Evolutionary conservation across 441 rosid genomes (phyloP).

Genomic region (Pelargonium myrrhifolium): DNA sequence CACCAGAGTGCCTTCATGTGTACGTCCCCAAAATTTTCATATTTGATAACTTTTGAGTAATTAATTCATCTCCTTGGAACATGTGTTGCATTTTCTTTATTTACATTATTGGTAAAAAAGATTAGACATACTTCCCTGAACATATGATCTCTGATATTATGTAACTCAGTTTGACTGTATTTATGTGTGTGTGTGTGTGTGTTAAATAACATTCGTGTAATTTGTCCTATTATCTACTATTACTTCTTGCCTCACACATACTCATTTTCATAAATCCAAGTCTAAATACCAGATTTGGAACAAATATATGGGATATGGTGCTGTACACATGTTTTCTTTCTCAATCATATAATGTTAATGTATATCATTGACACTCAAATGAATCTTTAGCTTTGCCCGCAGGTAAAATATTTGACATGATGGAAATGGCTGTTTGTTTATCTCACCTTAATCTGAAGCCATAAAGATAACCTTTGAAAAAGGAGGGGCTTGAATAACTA

Average conservation of each 20-base stretch:
- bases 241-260: neutral
- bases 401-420: neutral
- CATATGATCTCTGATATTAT: neutral
- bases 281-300: neutral
- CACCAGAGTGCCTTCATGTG: constrained; percentile 77
- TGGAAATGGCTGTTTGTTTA: neutral
- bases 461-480: neutral
- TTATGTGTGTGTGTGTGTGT: no score
- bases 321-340: neutral
- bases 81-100: neutral
- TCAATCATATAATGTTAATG: neutral
- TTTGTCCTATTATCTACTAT: neutral
- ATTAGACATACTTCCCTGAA: neutral
- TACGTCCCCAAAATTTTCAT: constrained; percentile 36
- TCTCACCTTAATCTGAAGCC: neutral
- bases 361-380: neutral
- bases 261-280: neutral
- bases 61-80: neutral
- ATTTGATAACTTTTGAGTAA: neutral
- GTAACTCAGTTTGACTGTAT: no score
- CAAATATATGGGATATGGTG: neutral
- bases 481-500: neutral
- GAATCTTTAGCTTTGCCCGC: neutral
- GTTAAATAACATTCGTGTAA: neutral
- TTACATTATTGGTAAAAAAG: neutral